phyloP scores from a whole-genome alignment of 768 basidiomycete species.

The Tylopilus vinaceipallidus region DNA sequence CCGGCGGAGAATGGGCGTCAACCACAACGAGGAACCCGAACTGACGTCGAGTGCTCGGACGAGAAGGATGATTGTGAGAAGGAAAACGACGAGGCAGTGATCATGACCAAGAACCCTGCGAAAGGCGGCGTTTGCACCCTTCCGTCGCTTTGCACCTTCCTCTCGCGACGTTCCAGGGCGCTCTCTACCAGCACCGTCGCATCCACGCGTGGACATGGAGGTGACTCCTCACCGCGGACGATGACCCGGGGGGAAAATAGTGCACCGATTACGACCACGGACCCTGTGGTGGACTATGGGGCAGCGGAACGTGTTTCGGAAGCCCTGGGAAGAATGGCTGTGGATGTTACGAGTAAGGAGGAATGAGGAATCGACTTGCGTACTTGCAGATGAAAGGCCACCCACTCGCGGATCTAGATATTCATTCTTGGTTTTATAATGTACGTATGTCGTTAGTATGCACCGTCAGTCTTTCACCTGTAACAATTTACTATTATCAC shows the following conservation, averaged over 20 bases:
- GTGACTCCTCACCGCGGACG: neutral
- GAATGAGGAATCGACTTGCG: neutral
- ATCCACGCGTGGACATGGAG: conserved; percentile 3
- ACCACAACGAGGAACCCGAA: neutral
- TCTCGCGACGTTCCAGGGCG: conserved; percentile 17
- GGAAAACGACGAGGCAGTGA: conserved; percentile 4
- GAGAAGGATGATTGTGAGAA: neutral
- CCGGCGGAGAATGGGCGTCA: neutral
- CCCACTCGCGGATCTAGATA: neutral
- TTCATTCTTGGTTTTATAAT: neutral
- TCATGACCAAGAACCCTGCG: neutral
- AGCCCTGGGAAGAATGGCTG: conserved; percentile 26
- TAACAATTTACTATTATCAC: neutral
- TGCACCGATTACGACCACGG: neutral
- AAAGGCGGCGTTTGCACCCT: neutral
- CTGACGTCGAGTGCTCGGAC: neutral
- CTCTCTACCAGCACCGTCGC: conserved; percentile 23
- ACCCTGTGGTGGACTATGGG: neutral
- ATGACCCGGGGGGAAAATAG: neutral
- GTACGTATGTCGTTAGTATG: neutral
- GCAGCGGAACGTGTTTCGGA: conserved; percentile 14
- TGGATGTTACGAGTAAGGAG: conserved; percentile 9
- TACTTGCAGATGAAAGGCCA: neutral
- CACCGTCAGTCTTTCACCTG: neutral
- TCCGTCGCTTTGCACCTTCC: conserved; percentile 8